Base-by-base conservation (phyloP, 306 rosid genomes). In the Lagenaria siceraria region DNA sequence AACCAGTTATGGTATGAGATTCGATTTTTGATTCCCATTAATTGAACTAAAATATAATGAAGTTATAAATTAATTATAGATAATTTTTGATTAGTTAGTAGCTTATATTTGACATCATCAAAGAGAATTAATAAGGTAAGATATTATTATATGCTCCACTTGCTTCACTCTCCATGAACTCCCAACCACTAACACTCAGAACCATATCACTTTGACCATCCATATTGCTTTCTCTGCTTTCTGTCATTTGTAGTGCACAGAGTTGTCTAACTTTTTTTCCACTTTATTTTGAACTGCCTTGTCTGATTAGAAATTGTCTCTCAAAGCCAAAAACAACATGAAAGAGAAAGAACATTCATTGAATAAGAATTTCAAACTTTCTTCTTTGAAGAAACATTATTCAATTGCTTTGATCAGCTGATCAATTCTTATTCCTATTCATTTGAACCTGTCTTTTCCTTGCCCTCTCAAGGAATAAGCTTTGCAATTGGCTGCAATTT, bases 371-470 rank as follows among this genome's bases (percentile, higher is more conserved):
- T 24, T 68, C n/a, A 11, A 68, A 38, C 74, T 38, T 66, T 40
- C 13, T 38, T 21, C 24, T 35, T 63, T 63, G 42, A 38, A 38
- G 42, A 38, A 38, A 38, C 25, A 59, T 33, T 59, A 9, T 24
- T 25, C 36, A 27, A 60, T 60, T 22, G 14, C 8, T 24, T 61
- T n/a, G n/a, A n/a, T 54, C 17, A 19, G 18, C 4, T 8, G n/a
- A n/a, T 35, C 15, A 64, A 35, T 35, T 64, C 42, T 10, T 65
- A 36, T 65, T 65, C 73, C 25, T 19, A 65, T 33, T 63, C 71
- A 63, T 40, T 66, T 66, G 52, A 66, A 66, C 31, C 70, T 59
- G 52, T 69, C 75, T 69, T 69, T 69, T 69, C 55, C 15, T 69
- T 69, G 31, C 17, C 8, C 55, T 69, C 25, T 69, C n/a, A 69